Percentiles rank a stretch among this genome's conserved stretches.
Conservation (phyloP, 2,329 filamentous ascomycete genomes). For the Penicillium decumbens region DNA sequence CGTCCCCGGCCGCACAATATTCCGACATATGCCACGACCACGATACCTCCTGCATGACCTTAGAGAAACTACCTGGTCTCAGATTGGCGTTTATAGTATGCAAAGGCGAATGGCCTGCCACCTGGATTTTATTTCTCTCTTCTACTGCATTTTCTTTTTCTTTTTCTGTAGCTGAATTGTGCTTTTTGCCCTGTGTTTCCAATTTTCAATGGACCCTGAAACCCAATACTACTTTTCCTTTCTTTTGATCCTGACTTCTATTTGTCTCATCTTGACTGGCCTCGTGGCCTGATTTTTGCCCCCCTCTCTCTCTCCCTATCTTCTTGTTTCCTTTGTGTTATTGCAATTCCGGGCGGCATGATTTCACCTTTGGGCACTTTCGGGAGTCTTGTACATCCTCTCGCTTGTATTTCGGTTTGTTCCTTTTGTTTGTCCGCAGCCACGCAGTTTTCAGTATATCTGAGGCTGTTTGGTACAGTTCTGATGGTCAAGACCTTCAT, state of each 20-base stretch:
- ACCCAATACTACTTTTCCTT: slow-evolving; percentile 1
- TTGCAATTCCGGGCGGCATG: slow-evolving; percentile 9
- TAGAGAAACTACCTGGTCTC: slow-evolving; percentile 37
- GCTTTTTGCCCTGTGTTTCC: slow-evolving; percentile 6
- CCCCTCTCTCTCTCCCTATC: neutral
- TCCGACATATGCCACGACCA: slow-evolving; percentile 42
- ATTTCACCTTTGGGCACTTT: slow-evolving; percentile 5
- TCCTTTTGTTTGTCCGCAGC: neutral
- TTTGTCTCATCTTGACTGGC: slow-evolving; percentile 2
- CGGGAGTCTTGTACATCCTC: slow-evolving; percentile 16
- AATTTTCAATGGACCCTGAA: slow-evolving; percentile 9
- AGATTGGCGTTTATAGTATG: slow-evolving; percentile 39
- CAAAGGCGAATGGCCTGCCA: slow-evolving; percentile 27
- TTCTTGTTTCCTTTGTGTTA: slow-evolving; percentile 6
- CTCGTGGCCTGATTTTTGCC: slow-evolving; percentile 5
- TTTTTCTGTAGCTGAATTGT: slow-evolving; percentile 5
- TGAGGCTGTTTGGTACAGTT: neutral
- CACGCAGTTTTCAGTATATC: neutral
- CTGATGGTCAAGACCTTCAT: neutral
- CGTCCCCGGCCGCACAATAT: slow-evolving; percentile 27
- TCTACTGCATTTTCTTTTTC: neutral
- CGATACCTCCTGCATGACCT: slow-evolving; percentile 43
- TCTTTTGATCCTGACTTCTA: slow-evolving; percentile 14
- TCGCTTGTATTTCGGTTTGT: slow-evolving; percentile 1
- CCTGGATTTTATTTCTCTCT: slow-evolving; percentile 11